Evolutionary conservation across 139 green algal species (phyloP), one percentile per base, ranked within the genome.

Genomic region (Spirogloea muscicola): DNA sequence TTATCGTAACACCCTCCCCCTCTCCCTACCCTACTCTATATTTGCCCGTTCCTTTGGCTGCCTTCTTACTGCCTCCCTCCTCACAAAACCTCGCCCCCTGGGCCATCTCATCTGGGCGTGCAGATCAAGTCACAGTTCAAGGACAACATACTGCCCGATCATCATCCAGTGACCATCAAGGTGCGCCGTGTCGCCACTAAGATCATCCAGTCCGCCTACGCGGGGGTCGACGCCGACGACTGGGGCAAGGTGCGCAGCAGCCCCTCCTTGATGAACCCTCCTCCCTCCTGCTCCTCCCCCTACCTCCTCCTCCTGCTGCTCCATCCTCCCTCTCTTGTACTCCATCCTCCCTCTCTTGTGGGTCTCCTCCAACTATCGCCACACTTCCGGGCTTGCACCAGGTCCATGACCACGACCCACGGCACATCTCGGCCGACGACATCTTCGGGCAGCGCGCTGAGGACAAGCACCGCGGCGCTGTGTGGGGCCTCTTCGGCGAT

Each of bases 91-190:
- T 21, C 33, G 27, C 49, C 49, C 13, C 13, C 10, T 9, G 27
- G 27, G 7, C 49, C 7, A 25, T 58, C n/a, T n/a, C 48, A 31
- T 58, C n/a, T 25, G 3, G 2, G 25, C n/a, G 16, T 65, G 33
- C 63, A 79, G 71, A 37, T 79, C 25, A 77, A 78, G 59, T 10
- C 48, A 18, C 21, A 57, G 61, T 78, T 79, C 16, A n/a, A 10
- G 18, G 25, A 39, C n/a, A 18, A 57, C 39, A 79, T 76, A 10
- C 59, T 79, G 38, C 71, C 71, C 9, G 25, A 34, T 49, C 44
- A 41, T 13, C 67, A 79, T 21, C 65, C 71, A 18, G 39, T 52
- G 39, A 33, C 59, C 29, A 10, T 55, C 18, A 36, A 31, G 21
- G 71, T 77, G 68, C 49, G 65, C 49, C 34, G 18, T 40, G n/a